Percentiles rank a stretch among this genome's conserved stretches.
These are phyloP conservation scores for Davidsoniella virescens DNA, from an alignment of 2,329 filamentous ascomycete species.

Conservation along the genomic window DNA sequence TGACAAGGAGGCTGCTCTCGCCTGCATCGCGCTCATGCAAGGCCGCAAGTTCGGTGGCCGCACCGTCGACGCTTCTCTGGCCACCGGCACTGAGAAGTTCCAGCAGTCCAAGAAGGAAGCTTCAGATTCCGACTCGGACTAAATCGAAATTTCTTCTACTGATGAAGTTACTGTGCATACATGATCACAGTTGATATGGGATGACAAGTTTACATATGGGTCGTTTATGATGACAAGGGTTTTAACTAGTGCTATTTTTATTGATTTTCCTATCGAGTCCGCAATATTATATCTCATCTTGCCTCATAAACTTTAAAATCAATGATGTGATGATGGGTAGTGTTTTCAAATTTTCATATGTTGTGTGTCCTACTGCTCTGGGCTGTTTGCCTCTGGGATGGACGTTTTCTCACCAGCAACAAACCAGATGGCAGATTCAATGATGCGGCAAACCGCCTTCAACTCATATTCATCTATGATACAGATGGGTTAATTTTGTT, in stretches of 20 bases:
- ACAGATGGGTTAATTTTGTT: background rate
- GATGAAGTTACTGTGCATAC: background rate
- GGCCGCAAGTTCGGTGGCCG: conserved; percentile 65
- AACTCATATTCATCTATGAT: conserved; percentile 45
- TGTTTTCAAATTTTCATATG: too few relatives aligned
- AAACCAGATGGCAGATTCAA: conserved; percentile 61
- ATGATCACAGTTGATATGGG: background rate
- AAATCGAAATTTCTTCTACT: background rate
- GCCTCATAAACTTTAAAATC: too few relatives aligned
- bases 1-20: conserved; percentile 50
- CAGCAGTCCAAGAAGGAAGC: conserved; percentile 43
- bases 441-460: conserved; percentile 48
- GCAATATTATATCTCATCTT: too few relatives aligned
- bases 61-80: conserved; percentile 53
- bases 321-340: too few relatives aligned
- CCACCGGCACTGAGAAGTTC: conserved; percentile 57
- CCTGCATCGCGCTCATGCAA: conserved; percentile 60
- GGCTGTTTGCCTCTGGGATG: background rate
- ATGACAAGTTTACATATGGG: background rate
- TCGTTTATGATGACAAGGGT: background rate
- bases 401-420: conserved; percentile 28
- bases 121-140: conserved; percentile 10
- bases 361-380: too few relatives aligned
- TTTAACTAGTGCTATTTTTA: background rate
- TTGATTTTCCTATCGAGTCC: background rate